These are phyloP conservation scores for Fusarium pseudocircinatum DNA, from an alignment of 2,329 filamentous ascomycete genomes.

Conservation along the genomic window DNA sequence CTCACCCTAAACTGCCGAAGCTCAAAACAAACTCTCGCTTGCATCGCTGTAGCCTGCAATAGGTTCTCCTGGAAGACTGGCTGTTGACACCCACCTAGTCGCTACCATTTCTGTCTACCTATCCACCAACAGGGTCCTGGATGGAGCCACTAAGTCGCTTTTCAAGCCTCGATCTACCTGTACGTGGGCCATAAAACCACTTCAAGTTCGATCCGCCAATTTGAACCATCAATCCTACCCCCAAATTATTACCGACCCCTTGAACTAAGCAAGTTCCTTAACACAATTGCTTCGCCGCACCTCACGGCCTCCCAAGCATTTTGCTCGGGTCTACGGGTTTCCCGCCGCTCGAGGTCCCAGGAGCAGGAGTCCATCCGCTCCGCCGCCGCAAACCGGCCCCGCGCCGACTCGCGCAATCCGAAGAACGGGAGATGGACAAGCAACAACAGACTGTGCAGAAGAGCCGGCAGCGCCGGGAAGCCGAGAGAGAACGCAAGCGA, in stretches of 20 bases:
- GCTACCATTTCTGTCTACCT: conserved; percentile 20
- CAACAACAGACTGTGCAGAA: conserved; percentile 44
- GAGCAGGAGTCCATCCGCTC: conserved; percentile 35
- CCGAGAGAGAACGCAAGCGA: conserved; percentile 45
- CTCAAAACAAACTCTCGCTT: conserved; percentile 12
- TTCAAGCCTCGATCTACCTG: conserved; percentile 38
- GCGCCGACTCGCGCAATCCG: conserved; percentile 38
- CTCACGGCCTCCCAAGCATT: conserved; percentile 19
- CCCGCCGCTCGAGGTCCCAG: conserved; percentile 41
- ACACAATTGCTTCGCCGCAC: conserved; percentile 2
- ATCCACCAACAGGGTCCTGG: conserved; percentile 39
- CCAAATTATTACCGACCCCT: conserved; percentile 18
- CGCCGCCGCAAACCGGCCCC: conserved; percentile 42
- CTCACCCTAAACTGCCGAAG: background rate
- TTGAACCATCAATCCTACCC: conserved; percentile 31
- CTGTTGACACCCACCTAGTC: conserved; percentile 14
- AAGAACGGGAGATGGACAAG: conserved; percentile 44
- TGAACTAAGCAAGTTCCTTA: background rate
- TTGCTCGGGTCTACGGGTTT: conserved; percentile 43
- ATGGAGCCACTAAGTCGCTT: conserved; percentile 42
- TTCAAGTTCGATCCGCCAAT: conserved; percentile 41
- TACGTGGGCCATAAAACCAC: conserved; percentile 42
- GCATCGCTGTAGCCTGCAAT: background rate
- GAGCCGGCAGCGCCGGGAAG: conserved; percentile 43
- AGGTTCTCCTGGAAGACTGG: conserved; percentile 19